Base-by-base conservation (phyloP, 2,329 filamentous ascomycete species). In the Colletotrichum sp. region DNA sequence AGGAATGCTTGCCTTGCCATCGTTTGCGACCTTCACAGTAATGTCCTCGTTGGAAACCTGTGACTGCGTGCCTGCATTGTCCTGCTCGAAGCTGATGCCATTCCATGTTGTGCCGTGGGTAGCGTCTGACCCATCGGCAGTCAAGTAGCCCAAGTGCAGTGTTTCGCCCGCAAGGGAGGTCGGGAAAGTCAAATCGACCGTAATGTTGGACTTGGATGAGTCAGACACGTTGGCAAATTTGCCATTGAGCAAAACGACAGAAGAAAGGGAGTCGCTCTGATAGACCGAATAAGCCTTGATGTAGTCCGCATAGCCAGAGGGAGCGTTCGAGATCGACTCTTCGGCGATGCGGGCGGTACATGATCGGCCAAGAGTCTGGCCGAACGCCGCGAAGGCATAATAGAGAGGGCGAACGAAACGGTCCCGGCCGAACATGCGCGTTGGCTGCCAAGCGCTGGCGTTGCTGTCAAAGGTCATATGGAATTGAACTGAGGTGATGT, bases 381-480 rank as follows among this genome's bases (percentile, higher is more conserved):
- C 70, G 22, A 75, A 75, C 8, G 73, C 73, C 7, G 73, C 73
- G 36, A 75, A 64, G 16, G 70, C 70, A 70, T 75, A 75, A 64
- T 75, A 75, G 7, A 75, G 73, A 19, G 73, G 73, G 4, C 73
- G 69, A 19, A 75, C 73, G 19, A 75, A 75, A n/a, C 73, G 73
- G 34, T 75, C 73, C 28, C 73, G 73, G 12, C 73, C 73, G 44
- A 75, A 75, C 64, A 75, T 73, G 55, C 69, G 69, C 6, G 73
- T 75, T 13, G 73, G 73, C 44, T 75, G 73, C 73, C 73, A 75
- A 28, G 44, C 73, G n/a, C 73, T 75, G 44, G 73, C 32, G 28
- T 75, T 75, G 32, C 73, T 75, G 57, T 75, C 73, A 2, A 34
- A 75, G 6, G 73, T 75, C 73, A 75, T 75, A 27, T 75, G 73